Evolutionary conservation across 2,329 filamentous ascomycete species (phyloP), one percentile per base, ranked within the genome.

Genomic region (Alternaria dauci): DNA sequence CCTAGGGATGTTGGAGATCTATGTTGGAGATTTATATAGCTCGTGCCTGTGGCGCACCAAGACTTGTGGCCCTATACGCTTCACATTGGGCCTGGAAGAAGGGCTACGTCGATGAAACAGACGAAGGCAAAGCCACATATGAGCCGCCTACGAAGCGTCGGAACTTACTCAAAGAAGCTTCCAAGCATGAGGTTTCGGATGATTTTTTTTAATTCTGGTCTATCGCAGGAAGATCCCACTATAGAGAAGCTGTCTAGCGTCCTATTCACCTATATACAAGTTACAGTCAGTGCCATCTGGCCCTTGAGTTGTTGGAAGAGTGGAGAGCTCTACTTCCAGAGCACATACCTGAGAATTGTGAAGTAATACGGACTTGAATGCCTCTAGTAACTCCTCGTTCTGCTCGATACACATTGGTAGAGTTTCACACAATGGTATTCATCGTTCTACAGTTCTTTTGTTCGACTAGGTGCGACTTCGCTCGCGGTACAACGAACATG

Each of bases 11-110:
- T 39, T n/a, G 8, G 7, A 11, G n/a, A n/a, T n/a, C n/a, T n/a
- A n/a, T n/a, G n/a, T n/a, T n/a, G n/a, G n/a, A n/a, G n/a, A n/a
- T n/a, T n/a, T n/a, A n/a, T n/a, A n/a, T n/a, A n/a, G n/a, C n/a
- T n/a, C n/a, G n/a, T n/a, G n/a, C 75, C 0, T 53, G 67, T 0
- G 66, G 79, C 30, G 75, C 64, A 1, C 72, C 76, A 0, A 62
- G 60, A 18, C 76, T 77, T 52, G 59, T 77, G 1, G 52, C 52
- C 4, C 11, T 64, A 2, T 41, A 32, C 0, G 32, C 59, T 1
- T 59, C 48, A 12, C 51, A 41, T 18, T 64, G 55, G 62, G 59
- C 51, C 11, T 62, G 62, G 55, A 46, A 32, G 4, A 36, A 41
- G 1, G 18, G 12, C 1, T 11, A 9, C 2, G 9, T 16, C 2